A percentile compares a stretch with the other conserved stretches of the same genome.
phyloP scores from a whole-genome alignment of 78 protist species.

The Neovahlkampfia damariscottae region DNA sequence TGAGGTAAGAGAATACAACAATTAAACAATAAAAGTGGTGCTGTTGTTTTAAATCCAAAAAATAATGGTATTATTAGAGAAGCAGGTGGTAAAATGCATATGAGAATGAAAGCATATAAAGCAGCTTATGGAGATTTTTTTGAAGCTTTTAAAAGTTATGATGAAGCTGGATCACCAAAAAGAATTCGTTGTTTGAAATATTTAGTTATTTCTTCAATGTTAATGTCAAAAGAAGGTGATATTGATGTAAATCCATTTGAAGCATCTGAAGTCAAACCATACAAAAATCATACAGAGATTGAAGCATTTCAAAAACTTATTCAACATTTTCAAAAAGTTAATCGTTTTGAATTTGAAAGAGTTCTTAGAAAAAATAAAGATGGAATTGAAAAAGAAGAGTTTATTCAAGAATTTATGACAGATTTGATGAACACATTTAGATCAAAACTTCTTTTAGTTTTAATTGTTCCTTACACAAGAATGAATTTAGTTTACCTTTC shows the following conservation, averaged over 20 bases:
- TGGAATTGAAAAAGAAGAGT: slow-evolving; percentile 75
- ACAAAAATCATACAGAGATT: slow-evolving; percentile 86
- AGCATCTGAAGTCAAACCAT: slow-evolving; percentile 80
- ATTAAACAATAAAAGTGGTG: slow-evolving; percentile 42
- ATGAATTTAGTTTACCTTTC: slow-evolving; percentile 71
- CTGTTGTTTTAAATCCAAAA: slow-evolving; percentile 90
- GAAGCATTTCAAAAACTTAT: slow-evolving; percentile 76
- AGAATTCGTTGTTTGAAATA: slow-evolving; percentile 82
- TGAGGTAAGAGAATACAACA: slow-evolving; percentile 40
- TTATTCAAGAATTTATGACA: slow-evolving; percentile 67
- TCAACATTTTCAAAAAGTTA: slow-evolving; percentile 37
- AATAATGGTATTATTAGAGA: slow-evolving; percentile 90
- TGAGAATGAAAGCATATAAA: slow-evolving; percentile 73
- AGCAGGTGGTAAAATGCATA: slow-evolving; percentile 90
- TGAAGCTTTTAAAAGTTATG: slow-evolving; percentile 95
- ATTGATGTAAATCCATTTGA: slow-evolving; percentile 87
- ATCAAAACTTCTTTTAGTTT: slow-evolving; percentile 55
- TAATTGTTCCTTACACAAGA: slow-evolving; percentile 81
- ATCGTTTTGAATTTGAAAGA: slow-evolving; percentile 68
- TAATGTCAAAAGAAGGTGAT: background rate
- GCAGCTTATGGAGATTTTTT: slow-evolving; percentile 83
- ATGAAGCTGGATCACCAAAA: slow-evolving; percentile 70
- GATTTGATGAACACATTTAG: slow-evolving; percentile 44
- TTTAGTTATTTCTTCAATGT: slow-evolving; percentile 83
- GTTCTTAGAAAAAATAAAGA: slow-evolving; percentile 48